Evolutionary conservation across 352 stramenopile species (phyloP), one percentile per base, ranked within the genome.

Genomic region (Globisporangium barbulae): DNA sequence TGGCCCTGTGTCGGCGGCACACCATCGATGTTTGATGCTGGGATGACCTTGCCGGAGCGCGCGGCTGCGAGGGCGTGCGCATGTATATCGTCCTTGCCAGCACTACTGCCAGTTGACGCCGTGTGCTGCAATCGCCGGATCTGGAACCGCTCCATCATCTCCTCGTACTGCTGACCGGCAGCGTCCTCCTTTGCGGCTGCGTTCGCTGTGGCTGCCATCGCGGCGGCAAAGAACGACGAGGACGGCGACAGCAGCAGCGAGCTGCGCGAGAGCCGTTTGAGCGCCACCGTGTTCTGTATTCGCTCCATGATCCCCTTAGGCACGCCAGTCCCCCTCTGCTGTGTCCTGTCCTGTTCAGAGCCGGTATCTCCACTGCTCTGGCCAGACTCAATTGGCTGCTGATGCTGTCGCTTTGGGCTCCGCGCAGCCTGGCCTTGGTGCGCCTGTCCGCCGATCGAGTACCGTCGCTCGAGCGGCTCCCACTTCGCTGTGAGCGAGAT

Each of bases 81-180:
- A 21, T 45, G 45, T 1, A 21, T 39, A 12, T 39, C 33, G 5
- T 37, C 9, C 33, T 37, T 37, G 33, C 33, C 33, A 5, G 33
- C 33, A 31, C 21, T 28, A 15, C 6, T 35, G 21, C 19, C 44
- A 10, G 12, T 19, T 8, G 28, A 39, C 7, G 28, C 13, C 8
- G 15, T 47, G 6, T 35, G 25, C 12, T 78, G 67, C 6, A 83
- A 49, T 0, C 74, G 63, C 6, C 78, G 72, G 21, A 85, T 33
- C 53, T 85, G 78, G 59, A 83, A 88, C 1, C 72, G 74, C 49
- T 78, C 70, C 74, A 88, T 83, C 68, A 85, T 75, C 19, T 77
- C 45, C 53, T 85, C 76, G 42, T 81, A 82, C 5, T 75, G 71
- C 28, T 72, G 64, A 0, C 31, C 41, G 3, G n/a, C 44, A 25